Percentiles rank a stretch among this genome's conserved stretches.
Evolutionary conservation across 2,329 filamentous ascomycete species (phyloP).

Genomic region (Xylariaceae sp.): DNA sequence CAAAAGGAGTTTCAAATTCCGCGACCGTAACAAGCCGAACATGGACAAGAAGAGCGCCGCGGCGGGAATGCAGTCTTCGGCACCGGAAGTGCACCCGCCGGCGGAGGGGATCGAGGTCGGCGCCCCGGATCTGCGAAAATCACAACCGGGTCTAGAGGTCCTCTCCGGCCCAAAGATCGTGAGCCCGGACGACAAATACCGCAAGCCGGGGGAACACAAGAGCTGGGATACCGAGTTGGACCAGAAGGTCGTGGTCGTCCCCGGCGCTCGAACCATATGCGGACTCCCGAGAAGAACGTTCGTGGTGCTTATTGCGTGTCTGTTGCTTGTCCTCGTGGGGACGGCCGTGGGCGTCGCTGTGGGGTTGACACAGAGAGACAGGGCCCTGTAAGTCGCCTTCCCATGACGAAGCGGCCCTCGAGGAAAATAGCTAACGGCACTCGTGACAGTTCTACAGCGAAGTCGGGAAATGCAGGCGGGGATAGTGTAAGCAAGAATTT

Average conservation of each 20-base stretch:
- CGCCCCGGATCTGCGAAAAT: slow-evolving; percentile 6
- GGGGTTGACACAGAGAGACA: slow-evolving; percentile 22
- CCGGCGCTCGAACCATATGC: slow-evolving; percentile 10
- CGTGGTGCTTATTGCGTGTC: slow-evolving; percentile 17
- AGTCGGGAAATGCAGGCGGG: neutral
- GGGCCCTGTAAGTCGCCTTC: slow-evolving; percentile 18
- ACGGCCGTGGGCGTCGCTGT: slow-evolving; percentile 27
- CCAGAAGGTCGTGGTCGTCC: neutral
- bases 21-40: neutral
- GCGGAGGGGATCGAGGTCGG: slow-evolving; percentile 30
- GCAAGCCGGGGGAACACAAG: neutral
- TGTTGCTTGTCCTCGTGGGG: slow-evolving; percentile 25
- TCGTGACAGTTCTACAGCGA: slow-evolving; percentile 9
- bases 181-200: slow-evolving; percentile 19
- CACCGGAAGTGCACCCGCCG: slow-evolving; percentile 25
- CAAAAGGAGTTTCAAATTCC: slow-evolving; percentile 16
- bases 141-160: slow-evolving; percentile 26
- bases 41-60: neutral
- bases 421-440: neutral
- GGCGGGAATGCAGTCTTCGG: slow-evolving; percentile 7
- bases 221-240: slow-evolving; percentile 1
- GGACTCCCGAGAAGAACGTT: slow-evolving; percentile 21
- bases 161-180: slow-evolving; percentile 23
- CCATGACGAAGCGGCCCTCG: neutral
- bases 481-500: slow-evolving; percentile 23